Percentiles rank a stretch among this genome's conserved stretches.
These are phyloP conservation scores for Pyrenula massariospora DNA, from an alignment of 495 filamentous ascomycete species.

Conservation along the genomic window DNA sequence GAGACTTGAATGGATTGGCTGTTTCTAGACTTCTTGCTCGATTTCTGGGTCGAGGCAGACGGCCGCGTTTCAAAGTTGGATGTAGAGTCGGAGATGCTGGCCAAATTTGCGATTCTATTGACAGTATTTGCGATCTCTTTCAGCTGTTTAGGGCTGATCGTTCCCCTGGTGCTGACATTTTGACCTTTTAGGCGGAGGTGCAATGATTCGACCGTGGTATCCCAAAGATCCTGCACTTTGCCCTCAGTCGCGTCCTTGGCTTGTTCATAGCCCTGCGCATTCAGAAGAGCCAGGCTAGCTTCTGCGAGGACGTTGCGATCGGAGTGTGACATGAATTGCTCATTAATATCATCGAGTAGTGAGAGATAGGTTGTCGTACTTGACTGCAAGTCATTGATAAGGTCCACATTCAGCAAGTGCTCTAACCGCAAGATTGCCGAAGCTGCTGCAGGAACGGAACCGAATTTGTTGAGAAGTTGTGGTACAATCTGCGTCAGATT, in stretches of 20 bases:
- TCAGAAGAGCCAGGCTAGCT: conserved; percentile 68
- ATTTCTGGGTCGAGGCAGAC: conserved; percentile 22
- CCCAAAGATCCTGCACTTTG: conserved; percentile 76
- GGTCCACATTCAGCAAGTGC: conserved; percentile 72
- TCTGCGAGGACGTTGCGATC: conserved; percentile 77
- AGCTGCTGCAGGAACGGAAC: conserved; percentile 74
- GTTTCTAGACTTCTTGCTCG: conserved; percentile 29
- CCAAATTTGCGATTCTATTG: conserved; percentile 71
- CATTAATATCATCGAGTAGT: conserved; percentile 83
- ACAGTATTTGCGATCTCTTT: conserved; percentile 66
- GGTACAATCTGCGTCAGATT: conserved; percentile 70
- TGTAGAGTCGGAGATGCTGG: conserved; percentile 66
- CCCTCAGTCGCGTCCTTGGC: conserved; percentile 71
- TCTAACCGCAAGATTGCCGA: conserved; percentile 78
- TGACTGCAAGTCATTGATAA: conserved; percentile 82
- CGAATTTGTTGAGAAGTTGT: conserved; percentile 79
- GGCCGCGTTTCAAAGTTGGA: conserved; percentile 54
- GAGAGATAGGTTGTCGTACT: conserved; percentile 70
- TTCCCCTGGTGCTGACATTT: conserved; percentile 50
- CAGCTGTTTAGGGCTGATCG: conserved; percentile 47
- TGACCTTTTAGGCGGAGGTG: conserved; percentile 52
- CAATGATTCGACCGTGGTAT: conserved; percentile 62
- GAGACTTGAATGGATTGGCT: conserved; percentile 13
- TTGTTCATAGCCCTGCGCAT: conserved; percentile 76
- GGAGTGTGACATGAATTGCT: conserved; percentile 84